Evolutionary conservation across 768 basidiomycete species (phyloP).

Genomic region (Serendipita sp.): DNA sequence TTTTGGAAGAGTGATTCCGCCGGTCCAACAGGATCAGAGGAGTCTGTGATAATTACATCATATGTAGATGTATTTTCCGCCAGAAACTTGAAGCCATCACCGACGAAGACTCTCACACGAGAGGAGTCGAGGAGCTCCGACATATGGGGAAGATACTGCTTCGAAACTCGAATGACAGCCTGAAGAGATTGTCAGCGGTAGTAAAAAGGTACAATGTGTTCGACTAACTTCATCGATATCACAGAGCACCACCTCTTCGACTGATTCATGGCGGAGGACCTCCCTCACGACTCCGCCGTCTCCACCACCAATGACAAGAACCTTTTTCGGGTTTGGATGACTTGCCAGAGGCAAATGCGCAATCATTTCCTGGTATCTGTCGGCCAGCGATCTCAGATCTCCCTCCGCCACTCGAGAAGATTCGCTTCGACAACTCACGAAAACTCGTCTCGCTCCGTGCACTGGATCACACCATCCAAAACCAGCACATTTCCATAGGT

Average conservation of each 20-base stretch:
- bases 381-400: neutral
- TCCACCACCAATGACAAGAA: constrained; percentile 95
- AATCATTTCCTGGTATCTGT: constrained; percentile 98
- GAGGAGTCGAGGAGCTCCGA: constrained; percentile 62
- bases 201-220: neutral
- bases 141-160: constrained; percentile 89
- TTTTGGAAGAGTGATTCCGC: constrained; percentile 90
- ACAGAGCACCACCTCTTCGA: constrained; percentile 85
- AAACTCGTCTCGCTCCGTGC: constrained; percentile 97
- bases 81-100: constrained; percentile 96
- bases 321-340: constrained; percentile 91
- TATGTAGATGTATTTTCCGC: constrained; percentile 72
- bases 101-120: constrained; percentile 71
- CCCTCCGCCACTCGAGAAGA: neutral
- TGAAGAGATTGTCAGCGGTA: constrained; percentile 18
- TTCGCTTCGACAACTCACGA: constrained; percentile 44
- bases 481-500: constrained; percentile 95
- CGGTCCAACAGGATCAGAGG: constrained; percentile 94
- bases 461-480: constrained; percentile 90
- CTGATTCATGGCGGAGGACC: constrained; percentile 82
- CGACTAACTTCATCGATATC: constrained; percentile 86
- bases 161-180: constrained; percentile 93
- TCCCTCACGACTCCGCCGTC: constrained; percentile 98
- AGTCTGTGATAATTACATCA: constrained; percentile 98
- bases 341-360: constrained; percentile 89